Base-by-base conservation (phyloP, 2,329 filamentous ascomycete genomes). In the Xylariaceae sp. region DNA sequence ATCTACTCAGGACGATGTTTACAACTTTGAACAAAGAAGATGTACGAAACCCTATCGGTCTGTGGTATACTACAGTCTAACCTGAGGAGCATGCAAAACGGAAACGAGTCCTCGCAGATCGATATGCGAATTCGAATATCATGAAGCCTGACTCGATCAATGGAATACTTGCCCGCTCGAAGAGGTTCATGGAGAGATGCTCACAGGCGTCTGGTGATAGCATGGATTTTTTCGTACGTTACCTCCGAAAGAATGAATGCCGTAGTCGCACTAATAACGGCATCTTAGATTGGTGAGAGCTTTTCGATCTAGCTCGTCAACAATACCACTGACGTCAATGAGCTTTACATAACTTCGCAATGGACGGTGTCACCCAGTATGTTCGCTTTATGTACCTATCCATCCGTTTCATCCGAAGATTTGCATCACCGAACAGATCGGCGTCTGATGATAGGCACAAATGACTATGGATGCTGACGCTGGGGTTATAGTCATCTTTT, bases 111-210 rank as follows among this genome's bases (percentile, higher is more conserved):
- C 71, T 87, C 40, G 83, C 83, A 1, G 82, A 86, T 59, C 74
- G 82, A 30, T 88, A 88, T 62, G 80, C 84, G 30, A 87, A 87
- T 66, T 81, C 78, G 47, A 87, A 86, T 60, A 71, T 87, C 44
- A 75, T 86, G 68, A 77, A 76, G 30, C 63, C 75, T 5, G 69
- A 70, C 2, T 76, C 82, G 2, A 64, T 86, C 27, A 65, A 71
- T 5, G 83, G 80, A 2, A 82, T 88, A 43, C 68, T 76, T 46
- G 74, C 81, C 54, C 72, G 82, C 6, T 80, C 83, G 0, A 66
- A 62, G 33, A 72, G 72, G 27, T 85, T 87, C 54, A 63, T 82
- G 6, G 68, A 73, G 15, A 74, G 75, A 41, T 85, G 82, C 53
- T 62, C 67, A 27, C 68, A 68, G 30, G 72, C 75, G 2, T 62